Evolutionary conservation across 768 basidiomycete species (phyloP).

Genomic region (Lactifluus rugatus): DNA sequence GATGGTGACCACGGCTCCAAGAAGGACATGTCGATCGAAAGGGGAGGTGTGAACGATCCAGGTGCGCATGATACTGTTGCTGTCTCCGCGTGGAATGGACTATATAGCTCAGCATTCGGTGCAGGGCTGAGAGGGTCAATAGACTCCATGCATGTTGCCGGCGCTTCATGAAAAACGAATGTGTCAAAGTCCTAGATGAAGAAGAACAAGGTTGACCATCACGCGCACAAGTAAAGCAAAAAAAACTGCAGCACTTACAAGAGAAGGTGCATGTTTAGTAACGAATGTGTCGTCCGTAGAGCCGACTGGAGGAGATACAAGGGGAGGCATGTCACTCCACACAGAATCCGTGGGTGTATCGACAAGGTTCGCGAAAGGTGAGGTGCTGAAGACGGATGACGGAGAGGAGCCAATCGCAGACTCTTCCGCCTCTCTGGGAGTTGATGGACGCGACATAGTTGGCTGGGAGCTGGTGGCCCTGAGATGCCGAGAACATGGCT

Average conservation of each 20-base stretch:
- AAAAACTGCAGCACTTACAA: slow-evolving; percentile 11
- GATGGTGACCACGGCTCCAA: slow-evolving; percentile 10
- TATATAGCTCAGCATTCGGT: background rate
- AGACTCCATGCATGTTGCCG: slow-evolving; percentile 16
- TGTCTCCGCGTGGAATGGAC: slow-evolving; percentile 5
- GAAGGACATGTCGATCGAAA: slow-evolving; percentile 14
- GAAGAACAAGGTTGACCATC: background rate
- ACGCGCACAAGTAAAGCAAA: background rate
- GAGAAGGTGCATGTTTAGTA: slow-evolving; percentile 13
- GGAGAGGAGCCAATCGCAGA: background rate
- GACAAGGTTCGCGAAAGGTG: slow-evolving; percentile 1
- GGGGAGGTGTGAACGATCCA: background rate
- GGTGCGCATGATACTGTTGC: background rate
- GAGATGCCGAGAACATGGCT: slow-evolving; percentile 10
- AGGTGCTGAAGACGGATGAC: slow-evolving; percentile 1
- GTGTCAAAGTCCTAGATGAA: slow-evolving; percentile 14
- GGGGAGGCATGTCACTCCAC: slow-evolving; percentile 19
- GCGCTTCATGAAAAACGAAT: slow-evolving; percentile 19
- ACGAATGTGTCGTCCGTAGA: slow-evolving; percentile 1
- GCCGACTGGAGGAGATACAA: slow-evolving; percentile 12
- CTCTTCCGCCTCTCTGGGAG: background rate
- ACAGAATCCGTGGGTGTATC: background rate
- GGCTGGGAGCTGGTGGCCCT: slow-evolving; percentile 20
- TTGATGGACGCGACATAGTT: slow-evolving; percentile 7
- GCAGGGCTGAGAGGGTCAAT: slow-evolving; percentile 18